Percentiles rank a stretch among this genome's conserved stretches.
phyloP scores from a whole-genome alignment of 2,329 filamentous ascomycete genomes.

The Elsinoe necatrix region DNA sequence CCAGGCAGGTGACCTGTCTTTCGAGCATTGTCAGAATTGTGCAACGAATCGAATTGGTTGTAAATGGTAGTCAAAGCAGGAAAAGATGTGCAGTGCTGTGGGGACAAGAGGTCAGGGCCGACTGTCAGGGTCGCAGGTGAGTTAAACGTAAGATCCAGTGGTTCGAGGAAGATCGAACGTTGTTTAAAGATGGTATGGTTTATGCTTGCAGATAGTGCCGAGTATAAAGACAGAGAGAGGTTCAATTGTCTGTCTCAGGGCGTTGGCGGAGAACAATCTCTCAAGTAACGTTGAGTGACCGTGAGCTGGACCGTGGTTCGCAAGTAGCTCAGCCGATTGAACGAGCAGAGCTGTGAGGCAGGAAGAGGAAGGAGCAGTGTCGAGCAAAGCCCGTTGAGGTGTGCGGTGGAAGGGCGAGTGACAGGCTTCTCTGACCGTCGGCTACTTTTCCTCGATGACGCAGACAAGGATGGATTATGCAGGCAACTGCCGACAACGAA shows the following conservation, averaged over 20 bases:
- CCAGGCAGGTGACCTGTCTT: slow-evolving; percentile 16
- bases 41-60: too few species aligned
- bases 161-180: slow-evolving; percentile 5
- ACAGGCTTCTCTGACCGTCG: neutral
- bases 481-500: slow-evolving; percentile 10
- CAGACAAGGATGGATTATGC: neutral
- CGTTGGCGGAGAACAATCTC: slow-evolving; percentile 12
- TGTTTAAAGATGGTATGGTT: slow-evolving; percentile 13
- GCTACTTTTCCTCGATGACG: slow-evolving; percentile 3
- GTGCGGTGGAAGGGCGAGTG: neutral
- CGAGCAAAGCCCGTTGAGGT: neutral
- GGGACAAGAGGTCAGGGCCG: neutral
- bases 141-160: neutral
- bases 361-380: neutral
- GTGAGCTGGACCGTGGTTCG: slow-evolving; percentile 4
- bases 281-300: slow-evolving; percentile 9
- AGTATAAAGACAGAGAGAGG: slow-evolving; percentile 6
- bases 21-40: slow-evolving; percentile 14
- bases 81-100: slow-evolving; percentile 1
- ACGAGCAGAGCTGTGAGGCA: slow-evolving; percentile 2
- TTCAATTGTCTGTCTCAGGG: slow-evolving; percentile 5
- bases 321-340: neutral
- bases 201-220: slow-evolving; percentile 13
- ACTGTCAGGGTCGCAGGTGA: neutral
- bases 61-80: neutral